These are phyloP conservation scores for Cyclotella atomus DNA, from an alignment of 108 stramenopile genomes.

Conservation along the genomic window DNA sequence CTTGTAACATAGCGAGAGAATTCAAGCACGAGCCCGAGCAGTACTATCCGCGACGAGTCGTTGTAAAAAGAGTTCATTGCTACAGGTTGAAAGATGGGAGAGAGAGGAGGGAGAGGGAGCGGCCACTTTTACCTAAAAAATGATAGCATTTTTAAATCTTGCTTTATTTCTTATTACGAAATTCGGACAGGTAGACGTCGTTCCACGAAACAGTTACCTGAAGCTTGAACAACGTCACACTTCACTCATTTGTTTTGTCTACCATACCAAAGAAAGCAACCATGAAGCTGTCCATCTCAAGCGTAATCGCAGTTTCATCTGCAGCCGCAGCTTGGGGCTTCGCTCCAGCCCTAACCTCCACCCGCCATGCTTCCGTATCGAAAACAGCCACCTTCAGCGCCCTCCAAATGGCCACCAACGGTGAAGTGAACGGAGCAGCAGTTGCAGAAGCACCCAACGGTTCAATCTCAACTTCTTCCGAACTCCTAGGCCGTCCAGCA, in stretches of 20 bases:
- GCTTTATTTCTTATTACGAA: no score
- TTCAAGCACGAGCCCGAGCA: not conserved
- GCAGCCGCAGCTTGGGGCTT: conserved; percentile 16
- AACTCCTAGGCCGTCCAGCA: conserved; percentile 71
- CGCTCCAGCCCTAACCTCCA: not conserved
- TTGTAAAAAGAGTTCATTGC: not conserved
- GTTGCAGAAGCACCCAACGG: not conserved
- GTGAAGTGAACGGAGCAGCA: not conserved
- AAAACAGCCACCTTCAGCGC: not conserved
- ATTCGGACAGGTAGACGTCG: no score
- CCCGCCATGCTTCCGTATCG: not conserved
- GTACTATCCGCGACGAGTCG: not conserved
- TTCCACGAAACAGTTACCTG: no score
- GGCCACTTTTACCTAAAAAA: not conserved
- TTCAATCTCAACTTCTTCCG: conserved; percentile 9
- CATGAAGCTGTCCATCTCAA: conserved; percentile 31
- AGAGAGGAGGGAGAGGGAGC: not conserved
- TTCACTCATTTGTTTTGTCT: not conserved
- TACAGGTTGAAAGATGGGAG: not conserved
- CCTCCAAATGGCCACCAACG: conserved; percentile 11
- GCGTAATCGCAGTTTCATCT: conserved; percentile 15
- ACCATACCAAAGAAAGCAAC: not conserved
- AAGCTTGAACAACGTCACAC: conserved; percentile 2
- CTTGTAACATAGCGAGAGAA: not conserved
- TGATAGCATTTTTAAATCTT: not conserved